phyloP scores from a whole-genome alignment of 768 basidiomycete species.

The Naganishia kalamii region DNA sequence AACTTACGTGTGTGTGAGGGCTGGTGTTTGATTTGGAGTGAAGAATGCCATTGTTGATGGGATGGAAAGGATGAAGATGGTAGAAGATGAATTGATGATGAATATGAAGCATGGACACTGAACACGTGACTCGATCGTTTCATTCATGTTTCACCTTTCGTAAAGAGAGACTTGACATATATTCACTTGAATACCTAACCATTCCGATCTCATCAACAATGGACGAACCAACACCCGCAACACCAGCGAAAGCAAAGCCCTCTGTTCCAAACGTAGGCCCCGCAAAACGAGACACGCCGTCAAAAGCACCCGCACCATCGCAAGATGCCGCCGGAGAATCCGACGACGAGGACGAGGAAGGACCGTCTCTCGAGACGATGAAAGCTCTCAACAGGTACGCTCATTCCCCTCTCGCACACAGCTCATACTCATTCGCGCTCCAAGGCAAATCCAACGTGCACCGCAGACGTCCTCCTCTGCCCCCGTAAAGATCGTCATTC shows the following conservation, averaged over 20 bases:
- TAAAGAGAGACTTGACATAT: not conserved
- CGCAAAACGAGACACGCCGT: not conserved
- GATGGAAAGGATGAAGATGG: not conserved
- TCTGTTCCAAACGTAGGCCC: not conserved
- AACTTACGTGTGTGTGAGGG: not conserved
- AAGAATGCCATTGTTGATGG: constrained; percentile 7
- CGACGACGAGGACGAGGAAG: constrained; percentile 39
- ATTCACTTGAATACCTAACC: too few relatives aligned
- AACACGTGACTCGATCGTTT: not conserved
- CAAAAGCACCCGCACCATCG: not conserved
- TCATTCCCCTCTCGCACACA: too few relatives aligned
- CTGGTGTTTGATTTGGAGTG: constrained; percentile 1
- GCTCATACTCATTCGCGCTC: not conserved
- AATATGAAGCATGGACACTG: not conserved
- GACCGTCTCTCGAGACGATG: constrained; percentile 35
- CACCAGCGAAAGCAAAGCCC: not conserved
- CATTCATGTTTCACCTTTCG: not conserved
- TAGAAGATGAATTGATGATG: not conserved
- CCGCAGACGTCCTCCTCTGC: constrained; percentile 22
- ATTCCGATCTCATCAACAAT: not conserved
- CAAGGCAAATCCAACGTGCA: constrained; percentile 35
- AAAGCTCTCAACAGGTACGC: too few relatives aligned
- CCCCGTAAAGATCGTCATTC: constrained; percentile 56
- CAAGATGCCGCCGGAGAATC: constrained; percentile 20
- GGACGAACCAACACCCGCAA: not conserved